Conservation (phyloP, 1,284 basidiomycete genomes). For the Ganoderma meredithae region DNA sequence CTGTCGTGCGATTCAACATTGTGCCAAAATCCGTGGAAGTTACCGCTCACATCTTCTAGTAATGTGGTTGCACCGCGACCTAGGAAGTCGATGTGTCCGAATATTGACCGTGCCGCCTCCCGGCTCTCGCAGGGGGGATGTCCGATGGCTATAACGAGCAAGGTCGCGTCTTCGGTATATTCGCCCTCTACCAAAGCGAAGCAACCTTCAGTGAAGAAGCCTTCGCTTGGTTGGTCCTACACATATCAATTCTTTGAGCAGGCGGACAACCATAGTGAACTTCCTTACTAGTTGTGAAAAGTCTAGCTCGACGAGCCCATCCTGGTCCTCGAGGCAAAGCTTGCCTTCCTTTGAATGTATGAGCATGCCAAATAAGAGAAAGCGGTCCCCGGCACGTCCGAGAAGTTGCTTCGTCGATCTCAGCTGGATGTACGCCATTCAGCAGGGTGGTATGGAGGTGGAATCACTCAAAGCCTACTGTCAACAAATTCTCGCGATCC, state of each 20-base stretch:
- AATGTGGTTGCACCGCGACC: slow-evolving; percentile 92
- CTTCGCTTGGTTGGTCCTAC: slow-evolving; percentile 92
- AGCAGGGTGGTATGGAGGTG: not conserved
- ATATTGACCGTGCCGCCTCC: slow-evolving; percentile 86
- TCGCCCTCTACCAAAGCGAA: slow-evolving; percentile 96
- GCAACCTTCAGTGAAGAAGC: slow-evolving; percentile 96
- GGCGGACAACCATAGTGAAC: slow-evolving; percentile 13
- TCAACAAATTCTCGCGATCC: slow-evolving; percentile 86
- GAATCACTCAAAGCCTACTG: slow-evolving; percentile 56
- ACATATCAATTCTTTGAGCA: not conserved
- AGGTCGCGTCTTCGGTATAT: slow-evolving; percentile 90
- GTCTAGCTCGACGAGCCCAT: slow-evolving; percentile 91
- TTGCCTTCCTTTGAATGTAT: slow-evolving; percentile 89
- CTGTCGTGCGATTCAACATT: slow-evolving; percentile 45
- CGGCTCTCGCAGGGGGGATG: slow-evolving; percentile 96
- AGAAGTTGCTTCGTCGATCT: slow-evolving; percentile 97
- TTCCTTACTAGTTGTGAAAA: slow-evolving; percentile 82
- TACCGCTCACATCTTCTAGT: slow-evolving; percentile 83
- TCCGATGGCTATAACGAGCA: slow-evolving; percentile 93
- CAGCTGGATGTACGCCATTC: slow-evolving; percentile 57
- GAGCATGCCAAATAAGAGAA: slow-evolving; percentile 95
- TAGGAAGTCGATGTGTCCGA: slow-evolving; percentile 94
- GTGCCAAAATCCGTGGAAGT: not conserved
- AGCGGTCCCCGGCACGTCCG: slow-evolving; percentile 89
- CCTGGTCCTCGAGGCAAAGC: slow-evolving; percentile 92